Evolutionary conservation across 305 asterid species (phyloP), one percentile per base, ranked within the genome.

Genomic region (Stenogyne calaminthoides): DNA sequence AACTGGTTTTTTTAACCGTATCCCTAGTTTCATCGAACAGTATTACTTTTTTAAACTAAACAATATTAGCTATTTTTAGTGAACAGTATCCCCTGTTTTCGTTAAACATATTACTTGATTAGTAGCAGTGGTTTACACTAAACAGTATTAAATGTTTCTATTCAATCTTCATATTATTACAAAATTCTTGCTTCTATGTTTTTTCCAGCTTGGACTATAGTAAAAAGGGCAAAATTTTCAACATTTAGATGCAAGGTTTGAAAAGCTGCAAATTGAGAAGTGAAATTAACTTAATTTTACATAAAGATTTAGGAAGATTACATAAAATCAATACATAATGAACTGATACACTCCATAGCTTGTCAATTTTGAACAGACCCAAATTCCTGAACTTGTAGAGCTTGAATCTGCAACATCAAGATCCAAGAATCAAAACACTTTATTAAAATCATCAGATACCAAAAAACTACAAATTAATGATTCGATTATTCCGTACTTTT

Each of bases 371-470:
- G 72, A 60, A 36, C 12, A 56, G 73, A 32, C 16, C 62, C 52
- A 36, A 52, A 57, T 64, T 69, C 86, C 14, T 52, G 77, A 46
- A 72, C 67, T 64, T 76, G 71, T 73, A 82, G 75, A 46, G 69
- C 67, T 64, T 76, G 73, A 76, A 82, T 75, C 87, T 83, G 83
- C 79, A 66, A 22, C 11, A 25, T 39, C 44, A 18, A 55, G 40
- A 62, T 46, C 29, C 19, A 10, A 25, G 52, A 42, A 62, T 22
- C 12, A 56, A 25, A 20, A 10, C 25, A 11, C 5, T 49, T 4
- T 6, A 10, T n/a, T 5, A 19, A 42, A 16, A 44, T 37, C 15
- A n/a, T 32, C 9, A 36, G 37, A 32, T 32, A 32, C 4, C 36
- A 32, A 32, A n/a, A 5, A 66, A 14, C 18, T 47, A 47, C 5